Evolutionary conservation across 805 yeast species (phyloP).

Genomic region (Monosporozyma yasuniensis): DNA sequence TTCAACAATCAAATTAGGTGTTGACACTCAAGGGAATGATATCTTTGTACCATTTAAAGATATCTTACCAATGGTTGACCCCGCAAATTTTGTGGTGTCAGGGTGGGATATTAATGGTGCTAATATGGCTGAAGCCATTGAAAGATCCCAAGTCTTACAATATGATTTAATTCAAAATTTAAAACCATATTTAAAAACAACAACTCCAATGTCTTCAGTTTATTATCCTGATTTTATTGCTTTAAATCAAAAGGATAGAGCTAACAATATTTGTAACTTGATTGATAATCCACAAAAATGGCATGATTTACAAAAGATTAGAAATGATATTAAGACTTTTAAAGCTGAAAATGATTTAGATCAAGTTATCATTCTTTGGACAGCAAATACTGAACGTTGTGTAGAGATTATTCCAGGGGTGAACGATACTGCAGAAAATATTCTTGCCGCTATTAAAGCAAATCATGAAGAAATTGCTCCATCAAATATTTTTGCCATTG

Average conservation of each 20-base stretch:
- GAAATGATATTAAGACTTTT: slow-evolving; percentile 74
- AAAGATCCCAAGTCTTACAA: slow-evolving; percentile 80
- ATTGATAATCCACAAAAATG: slow-evolving; percentile 48
- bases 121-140: slow-evolving; percentile 68
- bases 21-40: slow-evolving; percentile 73
- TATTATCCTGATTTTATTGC: slow-evolving; percentile 97
- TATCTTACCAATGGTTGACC: slow-evolving; percentile 77
- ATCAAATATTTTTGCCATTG: slow-evolving; percentile 89
- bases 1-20: slow-evolving; percentile 81
- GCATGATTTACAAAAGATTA: slow-evolving; percentile 80
- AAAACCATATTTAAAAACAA: slow-evolving; percentile 48
- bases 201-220: slow-evolving; percentile 70
- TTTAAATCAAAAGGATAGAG: slow-evolving; percentile 85
- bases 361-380: slow-evolving; percentile 87
- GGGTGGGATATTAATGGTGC: slow-evolving; percentile 90
- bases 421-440: slow-evolving; percentile 79
- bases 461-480: slow-evolving; percentile 85
- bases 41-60: slow-evolving; percentile 89
- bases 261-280: slow-evolving; percentile 67
- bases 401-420: slow-evolving; percentile 70
- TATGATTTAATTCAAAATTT: slow-evolving; percentile 74
- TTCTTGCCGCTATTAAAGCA: slow-evolving; percentile 60
- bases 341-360: slow-evolving; percentile 65
- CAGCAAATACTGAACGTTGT: slow-evolving; percentile 94
- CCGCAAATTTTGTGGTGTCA: slow-evolving; percentile 80